A percentile compares a stretch with the other conserved stretches of the same genome.
phyloP scores from a whole-genome alignment of 345 rosid species.

The Angophora floribunda region DNA sequence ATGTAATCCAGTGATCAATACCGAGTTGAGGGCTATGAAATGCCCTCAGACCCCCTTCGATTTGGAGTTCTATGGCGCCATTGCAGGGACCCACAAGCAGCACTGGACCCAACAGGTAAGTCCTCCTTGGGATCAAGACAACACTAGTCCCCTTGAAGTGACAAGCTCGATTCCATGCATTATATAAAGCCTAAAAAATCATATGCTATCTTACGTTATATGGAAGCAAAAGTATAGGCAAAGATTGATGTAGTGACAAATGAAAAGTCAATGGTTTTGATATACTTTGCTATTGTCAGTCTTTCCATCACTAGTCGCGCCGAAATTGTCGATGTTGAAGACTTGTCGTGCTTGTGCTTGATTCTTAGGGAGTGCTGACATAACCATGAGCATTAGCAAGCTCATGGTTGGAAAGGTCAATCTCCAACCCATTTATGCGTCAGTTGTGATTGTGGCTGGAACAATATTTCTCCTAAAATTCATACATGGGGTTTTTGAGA shows the following conservation, averaged over 20 bases:
- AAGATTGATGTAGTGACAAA: background rate
- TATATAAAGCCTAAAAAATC: background rate
- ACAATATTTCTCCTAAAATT: no score
- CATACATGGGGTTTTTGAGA: no score
- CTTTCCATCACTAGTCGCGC: conserved; percentile 5
- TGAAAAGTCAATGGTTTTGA: background rate
- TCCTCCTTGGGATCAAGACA: conserved; percentile 9
- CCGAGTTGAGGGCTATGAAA: background rate
- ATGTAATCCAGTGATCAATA: conserved; percentile 1
- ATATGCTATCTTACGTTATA: background rate
- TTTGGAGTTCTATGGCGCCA: background rate
- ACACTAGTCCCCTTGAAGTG: background rate
- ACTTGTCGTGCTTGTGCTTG: background rate
- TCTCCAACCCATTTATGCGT: background rate
- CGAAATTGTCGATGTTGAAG: conserved; percentile 1
- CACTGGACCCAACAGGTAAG: background rate
- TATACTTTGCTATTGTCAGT: conserved; percentile 5
- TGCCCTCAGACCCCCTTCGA: conserved; percentile 5
- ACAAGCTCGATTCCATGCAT: conserved; percentile 11
- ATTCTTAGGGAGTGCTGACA: background rate
- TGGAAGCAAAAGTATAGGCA: background rate
- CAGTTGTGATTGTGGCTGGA: no score
- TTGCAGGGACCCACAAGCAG: conserved; percentile 10
- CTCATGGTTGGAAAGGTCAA: background rate
- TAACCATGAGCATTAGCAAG: background rate